Percentiles rank a stretch among this genome's conserved stretches.
These are phyloP conservation scores for Diplodia scrobiculata DNA, from an alignment of 2,329 filamentous ascomycete species.

Conservation along the genomic window DNA sequence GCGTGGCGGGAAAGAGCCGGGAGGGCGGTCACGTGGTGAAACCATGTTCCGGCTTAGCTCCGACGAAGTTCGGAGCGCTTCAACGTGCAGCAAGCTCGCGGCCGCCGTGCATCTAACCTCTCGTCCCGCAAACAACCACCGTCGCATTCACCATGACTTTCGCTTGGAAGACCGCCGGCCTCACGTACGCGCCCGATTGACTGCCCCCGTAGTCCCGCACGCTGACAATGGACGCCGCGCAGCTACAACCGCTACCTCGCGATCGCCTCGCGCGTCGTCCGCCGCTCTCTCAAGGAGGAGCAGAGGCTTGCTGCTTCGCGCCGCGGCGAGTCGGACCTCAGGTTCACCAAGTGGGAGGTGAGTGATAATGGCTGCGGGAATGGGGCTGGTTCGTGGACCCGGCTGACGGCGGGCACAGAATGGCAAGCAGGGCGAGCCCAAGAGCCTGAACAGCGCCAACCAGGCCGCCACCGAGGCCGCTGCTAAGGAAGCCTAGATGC, in stretches of 20 bases:
- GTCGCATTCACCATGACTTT: conserved; percentile 68
- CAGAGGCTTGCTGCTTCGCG: conserved; percentile 85
- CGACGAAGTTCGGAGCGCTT: conserved; percentile 29
- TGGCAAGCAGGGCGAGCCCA: conserved; percentile 89
- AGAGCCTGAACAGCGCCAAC: conserved; percentile 66
- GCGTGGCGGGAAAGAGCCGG: conserved; percentile 6
- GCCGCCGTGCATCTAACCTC: conserved; percentile 20
- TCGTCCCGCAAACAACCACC: conserved; percentile 19
- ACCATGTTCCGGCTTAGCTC: conserved; percentile 22
- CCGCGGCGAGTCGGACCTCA: conserved; percentile 84
- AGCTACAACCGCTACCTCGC: conserved; percentile 99
- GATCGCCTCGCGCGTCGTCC: conserved; percentile 90
- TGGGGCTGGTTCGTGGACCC: conserved; percentile 31
- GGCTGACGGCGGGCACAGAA: conserved; percentile 61
- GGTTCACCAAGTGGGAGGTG: conserved; percentile 95
- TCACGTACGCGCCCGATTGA: conserved; percentile 65
- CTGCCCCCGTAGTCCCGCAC: not conserved
- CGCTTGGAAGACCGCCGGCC: conserved; percentile 96
- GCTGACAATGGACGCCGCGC: conserved; percentile 41
- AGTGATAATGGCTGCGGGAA: conserved; percentile 49
- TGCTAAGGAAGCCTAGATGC: conserved; percentile 48
- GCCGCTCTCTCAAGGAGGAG: conserved; percentile 95
- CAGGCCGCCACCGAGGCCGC: conserved; percentile 48
- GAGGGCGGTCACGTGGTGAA: conserved; percentile 8
- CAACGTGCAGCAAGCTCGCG: conserved; percentile 27